A percentile compares a stretch with the other conserved stretches of the same genome.
Evolutionary conservation across 176 grass and related monocot genomes (phyloP).

Genomic region (Rhynchospora pubera): DNA sequence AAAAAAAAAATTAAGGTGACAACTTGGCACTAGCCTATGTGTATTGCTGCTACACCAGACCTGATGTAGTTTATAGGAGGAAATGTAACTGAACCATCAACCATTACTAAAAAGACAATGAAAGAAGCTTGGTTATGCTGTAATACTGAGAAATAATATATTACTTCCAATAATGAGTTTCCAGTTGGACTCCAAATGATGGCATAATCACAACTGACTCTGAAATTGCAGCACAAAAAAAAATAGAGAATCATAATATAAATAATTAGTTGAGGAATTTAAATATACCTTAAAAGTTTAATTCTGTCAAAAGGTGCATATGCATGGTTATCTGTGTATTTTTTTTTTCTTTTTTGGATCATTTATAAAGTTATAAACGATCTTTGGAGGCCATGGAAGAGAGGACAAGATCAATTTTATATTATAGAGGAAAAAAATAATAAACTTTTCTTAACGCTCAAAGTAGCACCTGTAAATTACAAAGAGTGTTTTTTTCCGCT

Average conservation of each 20-base stretch:
- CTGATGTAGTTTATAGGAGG: neutral
- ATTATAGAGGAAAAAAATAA: too few relatives aligned
- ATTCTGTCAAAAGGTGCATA: too few relatives aligned
- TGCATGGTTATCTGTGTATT: too few relatives aligned
- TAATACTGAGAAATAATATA: neutral
- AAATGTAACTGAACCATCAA: neutral
- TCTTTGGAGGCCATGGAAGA: too few relatives aligned
- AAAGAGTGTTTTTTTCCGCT: neutral
- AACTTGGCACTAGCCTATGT: neutral
- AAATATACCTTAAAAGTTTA: neutral
- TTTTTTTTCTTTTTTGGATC: neutral
- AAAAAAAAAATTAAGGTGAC: neutral
- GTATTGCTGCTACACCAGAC: neutral
- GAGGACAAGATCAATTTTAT: too few relatives aligned
- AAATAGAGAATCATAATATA: neutral
- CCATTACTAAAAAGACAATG: neutral
- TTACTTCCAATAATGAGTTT: slow-evolving; percentile 68
- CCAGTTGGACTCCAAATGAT: slow-evolving; percentile 67
- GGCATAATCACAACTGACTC: slow-evolving; percentile 73
- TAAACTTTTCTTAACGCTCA: neutral
- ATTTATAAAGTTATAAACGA: too few relatives aligned
- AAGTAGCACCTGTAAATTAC: neutral
- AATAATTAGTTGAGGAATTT: neutral
- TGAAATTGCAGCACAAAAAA: slow-evolving; percentile 8
- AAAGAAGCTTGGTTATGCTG: neutral